These are phyloP conservation scores for Elongisporangium prolatum DNA, from an alignment of 352 stramenopile species.

Conservation along the genomic window DNA sequence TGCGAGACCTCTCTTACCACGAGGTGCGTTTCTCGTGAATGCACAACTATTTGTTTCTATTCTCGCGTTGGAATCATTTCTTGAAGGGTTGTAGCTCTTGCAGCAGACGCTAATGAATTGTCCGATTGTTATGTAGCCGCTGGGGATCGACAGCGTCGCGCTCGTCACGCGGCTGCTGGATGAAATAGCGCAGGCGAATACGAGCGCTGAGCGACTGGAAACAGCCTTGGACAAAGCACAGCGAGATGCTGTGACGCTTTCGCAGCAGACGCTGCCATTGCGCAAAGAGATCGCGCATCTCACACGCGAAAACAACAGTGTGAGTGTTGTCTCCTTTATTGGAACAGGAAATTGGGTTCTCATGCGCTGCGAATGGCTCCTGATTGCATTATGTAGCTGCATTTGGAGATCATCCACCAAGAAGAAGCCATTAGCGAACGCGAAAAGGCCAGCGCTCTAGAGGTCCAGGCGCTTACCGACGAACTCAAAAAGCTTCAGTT, in stretches of 20 bases:
- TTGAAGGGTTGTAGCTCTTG: not conserved
- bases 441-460: conserved; percentile 54
- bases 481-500: conserved; percentile 73
- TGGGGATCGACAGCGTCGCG: conserved; percentile 53
- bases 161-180: conserved; percentile 53
- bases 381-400: conserved; percentile 34
- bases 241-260: conserved; percentile 56
- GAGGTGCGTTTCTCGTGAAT: conserved; percentile 23
- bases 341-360: too few relatives aligned
- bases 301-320: conserved; percentile 74
- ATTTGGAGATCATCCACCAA: conserved; percentile 79
- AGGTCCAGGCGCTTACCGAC: conserved; percentile 67
- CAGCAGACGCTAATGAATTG: not conserved
- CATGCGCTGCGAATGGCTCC: too few relatives aligned
- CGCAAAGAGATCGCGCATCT: conserved; percentile 75
- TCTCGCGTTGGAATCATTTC: not conserved
- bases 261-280: conserved; percentile 63
- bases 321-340: too few relatives aligned
- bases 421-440: conserved; percentile 66
- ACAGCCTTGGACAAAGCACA: conserved; percentile 44
- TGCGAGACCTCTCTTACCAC: conserved; percentile 53
- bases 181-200: conserved; percentile 34
- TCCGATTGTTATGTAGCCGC: conserved; percentile 19
- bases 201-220: conserved; percentile 29
- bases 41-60: not conserved